phyloP scores from a whole-genome alignment of 2,329 filamentous ascomycete species.

The Ophiostoma ulmi region DNA sequence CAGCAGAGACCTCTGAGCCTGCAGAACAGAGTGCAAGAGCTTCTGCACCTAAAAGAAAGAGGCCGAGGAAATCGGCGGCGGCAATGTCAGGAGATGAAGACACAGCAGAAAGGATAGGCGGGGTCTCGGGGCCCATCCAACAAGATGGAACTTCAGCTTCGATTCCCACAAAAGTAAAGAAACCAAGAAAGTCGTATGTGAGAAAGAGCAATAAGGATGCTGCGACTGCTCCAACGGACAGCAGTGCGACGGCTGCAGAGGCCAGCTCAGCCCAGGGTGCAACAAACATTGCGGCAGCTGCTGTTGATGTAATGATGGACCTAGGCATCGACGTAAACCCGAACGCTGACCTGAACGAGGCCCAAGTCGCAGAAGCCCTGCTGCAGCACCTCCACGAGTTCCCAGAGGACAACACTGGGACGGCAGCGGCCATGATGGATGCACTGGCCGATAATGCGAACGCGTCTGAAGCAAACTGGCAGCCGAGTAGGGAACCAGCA shows the following conservation, averaged over 20 bases:
- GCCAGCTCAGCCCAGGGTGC: background rate
- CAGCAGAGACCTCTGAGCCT: background rate
- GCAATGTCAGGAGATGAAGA: background rate
- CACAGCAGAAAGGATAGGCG: background rate
- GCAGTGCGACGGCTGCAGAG: background rate
- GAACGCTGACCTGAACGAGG: slow-evolving; percentile 12
- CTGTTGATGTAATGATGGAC: slow-evolving; percentile 13
- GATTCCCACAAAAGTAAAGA: slow-evolving; percentile 16
- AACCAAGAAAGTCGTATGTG: slow-evolving; percentile 10
- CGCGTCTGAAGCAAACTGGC: slow-evolving; percentile 10
- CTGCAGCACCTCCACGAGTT: slow-evolving; percentile 21
- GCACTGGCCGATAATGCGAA: slow-evolving; percentile 14
- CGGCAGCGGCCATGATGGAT: slow-evolving; percentile 20
- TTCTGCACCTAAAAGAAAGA: slow-evolving; percentile 13
- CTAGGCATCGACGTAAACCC: slow-evolving; percentile 9
- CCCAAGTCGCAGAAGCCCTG: slow-evolving; percentile 19
- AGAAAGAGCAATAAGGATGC: background rate
- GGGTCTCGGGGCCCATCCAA: background rate
- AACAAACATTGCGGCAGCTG: background rate
- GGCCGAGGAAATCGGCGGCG: slow-evolving; percentile 4
- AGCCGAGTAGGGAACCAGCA: slow-evolving; percentile 10
- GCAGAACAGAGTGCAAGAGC: background rate
- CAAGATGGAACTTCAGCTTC: background rate
- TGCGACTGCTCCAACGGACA: background rate
- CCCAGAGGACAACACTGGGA: slow-evolving; percentile 11